Evolutionary conservation across 129 eudicot species (phyloP).

Genomic region (Rutidosis leptorrhynchoides): DNA sequence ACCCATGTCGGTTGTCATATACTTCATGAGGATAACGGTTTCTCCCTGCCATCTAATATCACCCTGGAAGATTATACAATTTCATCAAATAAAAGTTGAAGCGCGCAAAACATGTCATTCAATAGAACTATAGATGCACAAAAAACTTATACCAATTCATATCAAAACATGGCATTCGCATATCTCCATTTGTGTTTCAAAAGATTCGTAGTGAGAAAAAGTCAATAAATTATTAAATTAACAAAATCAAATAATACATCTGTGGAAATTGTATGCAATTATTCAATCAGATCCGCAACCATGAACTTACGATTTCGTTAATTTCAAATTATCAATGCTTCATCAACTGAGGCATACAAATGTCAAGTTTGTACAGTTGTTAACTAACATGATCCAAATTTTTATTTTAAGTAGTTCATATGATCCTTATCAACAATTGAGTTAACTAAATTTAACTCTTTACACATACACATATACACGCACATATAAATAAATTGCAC

Average conservation of each 20-base stretch:
- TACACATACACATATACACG: too few species aligned
- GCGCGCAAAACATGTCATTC: neutral
- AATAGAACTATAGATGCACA: neutral
- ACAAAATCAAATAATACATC: neutral
- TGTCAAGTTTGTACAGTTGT: neutral
- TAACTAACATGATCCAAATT: neutral
- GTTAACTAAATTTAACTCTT: too few species aligned
- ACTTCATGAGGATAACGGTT: constrained; percentile 64
- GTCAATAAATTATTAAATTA: neutral
- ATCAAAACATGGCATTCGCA: too few species aligned
- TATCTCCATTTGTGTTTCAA: neutral
- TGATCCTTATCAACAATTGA: neutral
- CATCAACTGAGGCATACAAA: neutral
- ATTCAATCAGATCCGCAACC: neutral
- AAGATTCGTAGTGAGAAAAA: neutral
- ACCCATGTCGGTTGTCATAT: constrained; percentile 57
- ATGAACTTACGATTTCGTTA: neutral
- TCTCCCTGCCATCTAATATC: constrained; percentile 67
- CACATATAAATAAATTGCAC: too few species aligned
- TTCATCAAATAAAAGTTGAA: constrained; percentile 5
- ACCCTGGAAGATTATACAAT: constrained; percentile 3
- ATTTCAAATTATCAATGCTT: neutral
- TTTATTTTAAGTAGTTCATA: neutral
- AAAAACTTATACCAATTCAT: neutral
- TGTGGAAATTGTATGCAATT: neutral